These are phyloP conservation scores for Akanthomyces lecanii DNA, from an alignment of 2,329 filamentous ascomycete species.

Conservation along the genomic window DNA sequence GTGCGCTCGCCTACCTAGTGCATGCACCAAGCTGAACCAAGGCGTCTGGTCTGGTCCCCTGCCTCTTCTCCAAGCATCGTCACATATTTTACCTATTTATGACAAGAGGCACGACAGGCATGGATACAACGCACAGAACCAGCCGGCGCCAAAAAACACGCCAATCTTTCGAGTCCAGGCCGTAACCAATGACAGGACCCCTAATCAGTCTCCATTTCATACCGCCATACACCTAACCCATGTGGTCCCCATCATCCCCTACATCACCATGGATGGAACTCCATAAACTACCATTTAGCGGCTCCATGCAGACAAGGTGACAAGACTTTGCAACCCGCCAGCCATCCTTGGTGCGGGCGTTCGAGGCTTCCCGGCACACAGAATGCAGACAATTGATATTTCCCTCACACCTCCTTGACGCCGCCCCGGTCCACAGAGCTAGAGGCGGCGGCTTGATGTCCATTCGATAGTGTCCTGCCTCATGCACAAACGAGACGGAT, in stretches of 20 bases:
- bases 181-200: constrained; percentile 1
- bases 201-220: constrained; percentile 1
- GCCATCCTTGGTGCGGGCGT: background rate
- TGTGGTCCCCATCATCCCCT: background rate
- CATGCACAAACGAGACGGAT: background rate
- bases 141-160: background rate
- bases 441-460: background rate
- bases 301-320: background rate
- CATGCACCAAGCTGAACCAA: background rate
- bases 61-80: background rate
- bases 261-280: background rate
- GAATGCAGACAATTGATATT: background rate
- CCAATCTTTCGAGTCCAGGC: background rate
- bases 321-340: background rate
- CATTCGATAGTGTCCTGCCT: background rate
- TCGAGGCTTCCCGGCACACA: too few relatives aligned
- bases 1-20: background rate
- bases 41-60: background rate
- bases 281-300: constrained; percentile 3
- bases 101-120: too few relatives aligned
- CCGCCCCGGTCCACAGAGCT: background rate
- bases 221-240: background rate
- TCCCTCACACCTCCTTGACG: constrained; percentile 5
- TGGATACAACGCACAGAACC: too few relatives aligned
- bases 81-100: background rate